Conservation (phyloP, 1,284 basidiomycete genomes). For the Cutaneotrichosporon cutaneum region DNA sequence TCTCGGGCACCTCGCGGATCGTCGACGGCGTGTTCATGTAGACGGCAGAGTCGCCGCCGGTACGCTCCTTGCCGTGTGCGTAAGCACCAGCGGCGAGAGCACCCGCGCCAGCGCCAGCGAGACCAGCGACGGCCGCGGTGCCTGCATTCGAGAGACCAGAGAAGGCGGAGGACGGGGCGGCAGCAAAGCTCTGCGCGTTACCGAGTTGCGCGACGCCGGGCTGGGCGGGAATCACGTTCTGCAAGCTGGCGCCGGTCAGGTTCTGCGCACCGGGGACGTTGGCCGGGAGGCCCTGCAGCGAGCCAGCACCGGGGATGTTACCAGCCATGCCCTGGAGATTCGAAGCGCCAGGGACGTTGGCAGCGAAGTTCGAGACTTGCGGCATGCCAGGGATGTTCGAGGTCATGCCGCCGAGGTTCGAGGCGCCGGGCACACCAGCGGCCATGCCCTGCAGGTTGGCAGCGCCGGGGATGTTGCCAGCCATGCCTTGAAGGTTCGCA, state of each 20-base stretch:
- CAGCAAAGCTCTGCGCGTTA: background rate
- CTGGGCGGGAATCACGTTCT: background rate
- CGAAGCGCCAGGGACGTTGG: constrained; percentile 1
- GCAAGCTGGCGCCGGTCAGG: background rate
- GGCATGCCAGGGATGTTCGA: constrained; percentile 2
- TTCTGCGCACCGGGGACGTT: constrained; percentile 3
- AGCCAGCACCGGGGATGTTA: constrained; percentile 4
- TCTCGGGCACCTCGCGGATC: background rate
- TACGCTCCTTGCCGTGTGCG: background rate
- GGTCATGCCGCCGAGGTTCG: background rate
- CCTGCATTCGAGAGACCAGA: constrained; percentile 2
- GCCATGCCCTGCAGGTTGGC: constrained; percentile 11
- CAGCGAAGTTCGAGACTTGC: background rate
- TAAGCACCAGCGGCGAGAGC: constrained; percentile 6
- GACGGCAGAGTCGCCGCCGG: background rate
- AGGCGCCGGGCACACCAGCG: constrained; percentile 4
- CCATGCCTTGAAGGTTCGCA: constrained; percentile 2
- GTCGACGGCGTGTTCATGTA: constrained; percentile 2
- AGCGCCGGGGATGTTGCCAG: constrained; percentile 1
- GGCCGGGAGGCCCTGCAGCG: too few species aligned
- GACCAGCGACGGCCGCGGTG: constrained; percentile 2
- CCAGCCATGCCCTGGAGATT: constrained; percentile 9
- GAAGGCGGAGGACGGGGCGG: background rate
- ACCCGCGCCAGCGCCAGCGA: background rate
- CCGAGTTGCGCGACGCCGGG: background rate